These are phyloP conservation scores for Mercurialis annua DNA, from an alignment of 345 rosid genomes.

Conservation along the genomic window DNA sequence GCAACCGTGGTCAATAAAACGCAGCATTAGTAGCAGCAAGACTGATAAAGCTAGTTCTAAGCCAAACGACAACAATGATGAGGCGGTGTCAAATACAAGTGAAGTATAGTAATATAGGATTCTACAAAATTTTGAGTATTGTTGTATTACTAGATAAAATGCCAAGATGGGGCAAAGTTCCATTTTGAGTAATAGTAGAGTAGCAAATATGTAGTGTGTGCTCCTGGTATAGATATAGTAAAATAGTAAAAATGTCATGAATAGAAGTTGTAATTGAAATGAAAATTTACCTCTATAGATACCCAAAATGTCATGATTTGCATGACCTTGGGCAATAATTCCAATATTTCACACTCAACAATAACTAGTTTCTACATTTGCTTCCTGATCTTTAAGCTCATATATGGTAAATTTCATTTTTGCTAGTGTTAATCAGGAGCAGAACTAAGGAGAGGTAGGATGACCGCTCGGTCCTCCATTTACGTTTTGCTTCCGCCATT, in stretches of 20 bases:
- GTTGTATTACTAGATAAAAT: slow-evolving; percentile 12
- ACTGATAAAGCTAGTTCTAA: slow-evolving; percentile 14
- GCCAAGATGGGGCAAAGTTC: slow-evolving; percentile 55
- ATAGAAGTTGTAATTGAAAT: not conserved
- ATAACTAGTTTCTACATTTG: no score
- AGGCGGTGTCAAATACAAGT: slow-evolving; percentile 8
- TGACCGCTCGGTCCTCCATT: no score
- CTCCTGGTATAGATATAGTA: not conserved
- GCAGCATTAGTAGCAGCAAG: not conserved
- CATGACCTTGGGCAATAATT: no score
- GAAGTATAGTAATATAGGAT: slow-evolving; percentile 24
- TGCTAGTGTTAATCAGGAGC: no score
- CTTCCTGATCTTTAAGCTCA: no score
- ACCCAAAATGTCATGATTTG: no score
- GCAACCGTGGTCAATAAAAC: slow-evolving; percentile 29
- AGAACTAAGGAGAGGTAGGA: no score
- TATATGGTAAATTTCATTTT: no score
- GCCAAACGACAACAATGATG: slow-evolving; percentile 1
- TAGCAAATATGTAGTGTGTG: not conserved
- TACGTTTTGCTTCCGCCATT: no score
- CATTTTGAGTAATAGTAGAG: slow-evolving; percentile 33
- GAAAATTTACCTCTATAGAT: not conserved
- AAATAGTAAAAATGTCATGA: not conserved
- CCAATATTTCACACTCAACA: no score
- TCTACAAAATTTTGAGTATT: not conserved